phyloP scores from a whole-genome alignment of 2,329 filamentous ascomycete genomes.

The Trichoderma cornu-damae region DNA sequence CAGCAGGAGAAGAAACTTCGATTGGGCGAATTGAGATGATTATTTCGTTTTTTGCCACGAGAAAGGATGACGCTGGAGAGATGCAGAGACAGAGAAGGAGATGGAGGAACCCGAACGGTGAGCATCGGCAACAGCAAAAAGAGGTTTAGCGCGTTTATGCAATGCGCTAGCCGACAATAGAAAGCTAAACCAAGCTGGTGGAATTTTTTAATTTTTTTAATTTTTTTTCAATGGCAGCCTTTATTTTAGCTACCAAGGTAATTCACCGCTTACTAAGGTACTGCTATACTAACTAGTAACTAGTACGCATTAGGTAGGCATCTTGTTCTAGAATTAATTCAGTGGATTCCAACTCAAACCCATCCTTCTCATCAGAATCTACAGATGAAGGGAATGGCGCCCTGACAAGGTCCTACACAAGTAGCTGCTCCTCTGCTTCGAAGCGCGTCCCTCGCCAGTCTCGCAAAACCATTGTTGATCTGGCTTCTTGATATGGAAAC shows the following conservation, averaged over 20 bases:
- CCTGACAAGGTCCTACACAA: too few relatives aligned
- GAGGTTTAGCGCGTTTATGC: not conserved
- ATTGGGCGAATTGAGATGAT: not conserved
- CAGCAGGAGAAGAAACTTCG: not conserved
- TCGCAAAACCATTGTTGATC: not conserved
- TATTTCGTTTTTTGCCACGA: not conserved
- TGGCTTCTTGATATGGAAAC: constrained; percentile 36
- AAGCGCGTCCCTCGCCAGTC: too few relatives aligned
- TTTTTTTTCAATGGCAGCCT: too few relatives aligned
- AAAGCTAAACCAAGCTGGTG: not conserved
- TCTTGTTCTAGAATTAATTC: too few relatives aligned
- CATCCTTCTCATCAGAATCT: constrained; percentile 1
- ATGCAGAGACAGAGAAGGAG: not conserved
- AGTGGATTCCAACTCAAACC: too few relatives aligned
- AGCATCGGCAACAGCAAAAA: not conserved
- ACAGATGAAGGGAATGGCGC: too few relatives aligned
- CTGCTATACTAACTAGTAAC: too few relatives aligned
- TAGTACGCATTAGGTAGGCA: too few relatives aligned
- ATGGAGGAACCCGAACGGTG: constrained; percentile 2
- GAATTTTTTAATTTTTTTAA: too few relatives aligned
- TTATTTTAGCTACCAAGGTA: too few relatives aligned
- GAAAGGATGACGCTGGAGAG: not conserved
- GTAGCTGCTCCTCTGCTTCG: too few relatives aligned
- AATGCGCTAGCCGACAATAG: constrained; percentile 5
- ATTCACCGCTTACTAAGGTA: too few relatives aligned